Conservation (phyloP, 768 basidiomycete species). For the Galerina marginata region DNA sequence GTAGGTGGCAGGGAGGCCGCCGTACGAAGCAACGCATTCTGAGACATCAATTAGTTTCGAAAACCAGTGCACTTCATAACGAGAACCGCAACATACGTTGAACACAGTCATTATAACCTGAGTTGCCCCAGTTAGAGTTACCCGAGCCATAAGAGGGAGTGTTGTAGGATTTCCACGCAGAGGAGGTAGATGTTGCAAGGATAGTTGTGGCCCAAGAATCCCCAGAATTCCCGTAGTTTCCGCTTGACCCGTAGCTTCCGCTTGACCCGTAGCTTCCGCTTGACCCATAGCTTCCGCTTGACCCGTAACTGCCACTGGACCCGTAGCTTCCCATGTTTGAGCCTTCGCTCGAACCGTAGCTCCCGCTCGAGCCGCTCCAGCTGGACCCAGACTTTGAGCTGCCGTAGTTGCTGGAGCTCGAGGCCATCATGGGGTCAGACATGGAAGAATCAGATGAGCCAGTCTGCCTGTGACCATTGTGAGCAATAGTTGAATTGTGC, state of each 20-base stretch:
- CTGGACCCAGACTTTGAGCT: constrained; percentile 14
- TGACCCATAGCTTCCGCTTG: constrained; percentile 24
- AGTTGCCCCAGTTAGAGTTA: constrained; percentile 57
- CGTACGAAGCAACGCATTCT: constrained; percentile 75
- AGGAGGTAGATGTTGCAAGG: constrained; percentile 20
- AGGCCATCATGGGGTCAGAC: constrained; percentile 6
- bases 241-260: constrained; percentile 8
- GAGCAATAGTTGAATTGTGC: neutral
- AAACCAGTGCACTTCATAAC: neutral
- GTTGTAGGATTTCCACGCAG: constrained; percentile 34
- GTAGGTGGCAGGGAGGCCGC: constrained; percentile 37
- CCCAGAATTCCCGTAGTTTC: constrained; percentile 4
- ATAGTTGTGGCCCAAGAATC: constrained; percentile 15
- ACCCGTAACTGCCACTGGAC: constrained; percentile 21
- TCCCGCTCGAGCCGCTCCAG: constrained; percentile 25
- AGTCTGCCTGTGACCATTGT: neutral
- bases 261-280: constrained; percentile 16
- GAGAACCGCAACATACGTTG: constrained; percentile 53
- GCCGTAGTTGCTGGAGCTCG: constrained; percentile 6
- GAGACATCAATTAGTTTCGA: neutral
- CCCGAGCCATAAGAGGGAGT: constrained; percentile 69
- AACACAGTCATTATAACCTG: constrained; percentile 70
- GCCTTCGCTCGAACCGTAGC: constrained; percentile 21
- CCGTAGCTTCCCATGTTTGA: constrained; percentile 26
- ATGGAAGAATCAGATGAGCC: constrained; percentile 4